Evolutionary conservation across 2,329 filamentous ascomycete genomes (phyloP), one percentile per base, ranked within the genome.

Genomic region (Paracoccidioides lutzii): DNA sequence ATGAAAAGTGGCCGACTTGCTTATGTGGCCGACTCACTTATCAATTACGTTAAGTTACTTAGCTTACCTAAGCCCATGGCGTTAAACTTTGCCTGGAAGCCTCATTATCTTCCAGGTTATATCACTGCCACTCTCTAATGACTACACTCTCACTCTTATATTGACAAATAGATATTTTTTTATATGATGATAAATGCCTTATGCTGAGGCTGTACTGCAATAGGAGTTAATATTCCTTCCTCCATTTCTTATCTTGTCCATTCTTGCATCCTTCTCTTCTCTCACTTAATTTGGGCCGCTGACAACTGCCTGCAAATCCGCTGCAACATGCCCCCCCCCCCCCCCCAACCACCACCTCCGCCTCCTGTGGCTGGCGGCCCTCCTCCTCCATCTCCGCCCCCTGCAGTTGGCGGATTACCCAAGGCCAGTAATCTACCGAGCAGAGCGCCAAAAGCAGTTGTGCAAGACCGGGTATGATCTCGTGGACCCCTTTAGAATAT

Each of bases 291-390:
- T 9, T 49, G 9, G 28, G 12, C 7, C 40, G 8, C 30, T 44
- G 57, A n/a, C 49, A 42, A 57, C 56, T 44, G 48, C 52, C 40
- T 12, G 49, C 22, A 28, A n/a, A 28, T 28, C 48, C 15, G 32
- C 2, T 12, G 59, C 58, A 67, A 57, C 53, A 73, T 73, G 69
- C 72, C 74, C 63, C 71, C 74, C 64, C 80, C 80, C 53, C 79
- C 83, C 49, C 84, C 85, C 54, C 85, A 86, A 2, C 85, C 86
- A 9, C 86, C 85, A 1, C 87, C 86, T 38, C 86, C 80, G 55
- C 75, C 76, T 64, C 80, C 80, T 56, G 76, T 75, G 38, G 69
- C 73, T 60, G 75, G 75, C 64, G 82, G 81, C 66, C 79, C 77
- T 59, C 77, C 78, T 62, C 84, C 83, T 57, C 83, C 22, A 22